Evolutionary conservation across 1,284 basidiomycete species (phyloP).

Genomic region (Sporisorium scitamineum): DNA sequence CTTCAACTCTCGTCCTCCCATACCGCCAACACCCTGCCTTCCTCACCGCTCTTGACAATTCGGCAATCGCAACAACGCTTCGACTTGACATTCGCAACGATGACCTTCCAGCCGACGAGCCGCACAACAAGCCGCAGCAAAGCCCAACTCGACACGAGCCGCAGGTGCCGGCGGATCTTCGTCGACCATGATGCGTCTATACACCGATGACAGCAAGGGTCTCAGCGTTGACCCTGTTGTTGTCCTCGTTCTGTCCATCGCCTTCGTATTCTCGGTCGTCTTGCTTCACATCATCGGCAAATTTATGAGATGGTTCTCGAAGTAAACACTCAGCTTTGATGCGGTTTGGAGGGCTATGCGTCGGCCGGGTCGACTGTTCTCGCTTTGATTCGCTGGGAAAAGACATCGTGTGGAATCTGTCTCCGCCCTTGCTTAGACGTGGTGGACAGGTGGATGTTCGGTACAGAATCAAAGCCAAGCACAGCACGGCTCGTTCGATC

Average conservation of each 20-base stretch:
- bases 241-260: conserved; percentile 93
- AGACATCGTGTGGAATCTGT: no score
- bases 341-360: no score
- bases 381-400: no score
- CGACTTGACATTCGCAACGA: neutral
- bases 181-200: conserved; percentile 97
- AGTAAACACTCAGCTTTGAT: conserved; percentile 71
- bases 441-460: neutral
- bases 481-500: neutral
- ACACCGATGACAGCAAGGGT: conserved; percentile 93
- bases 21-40: neutral
- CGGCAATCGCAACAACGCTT: neutral
- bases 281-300: conserved; percentile 98
- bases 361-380: no score
- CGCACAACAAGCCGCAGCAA: conserved; percentile 75
- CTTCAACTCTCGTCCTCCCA: neutral
- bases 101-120: conserved; percentile 75
- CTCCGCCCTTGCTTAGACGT: neutral
- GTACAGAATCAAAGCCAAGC: neutral
- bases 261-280: conserved; percentile 98
- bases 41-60: neutral
- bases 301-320: conserved; percentile 88
- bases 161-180: conserved; percentile 96
- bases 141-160: conserved; percentile 88
- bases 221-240: conserved; percentile 99